A percentile compares a stretch with the other conserved stretches of the same genome.
These are phyloP conservation scores for Cyanidioschyzon merolae DNA, from an alignment of 23 red algal species.

Conservation along the genomic window DNA sequence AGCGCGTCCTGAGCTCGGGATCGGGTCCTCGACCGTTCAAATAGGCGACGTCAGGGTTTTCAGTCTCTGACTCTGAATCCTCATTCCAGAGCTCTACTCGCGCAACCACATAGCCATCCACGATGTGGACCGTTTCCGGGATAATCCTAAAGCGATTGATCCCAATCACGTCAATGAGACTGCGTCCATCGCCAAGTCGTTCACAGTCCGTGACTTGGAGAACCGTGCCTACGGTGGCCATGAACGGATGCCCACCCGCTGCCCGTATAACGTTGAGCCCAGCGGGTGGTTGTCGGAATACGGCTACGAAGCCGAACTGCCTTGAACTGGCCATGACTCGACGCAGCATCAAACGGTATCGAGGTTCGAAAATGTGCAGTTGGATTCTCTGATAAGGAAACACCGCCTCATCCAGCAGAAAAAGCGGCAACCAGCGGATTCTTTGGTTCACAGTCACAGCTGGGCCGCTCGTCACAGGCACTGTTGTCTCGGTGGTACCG, in stretches of 20 bases:
- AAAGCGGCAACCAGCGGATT: conserved; percentile 32
- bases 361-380: conserved; percentile 69
- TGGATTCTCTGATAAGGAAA: conserved; percentile 57
- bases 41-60: not conserved
- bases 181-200: conserved; percentile 47
- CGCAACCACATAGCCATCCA: conserved; percentile 65
- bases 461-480: not conserved
- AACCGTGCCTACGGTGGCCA: conserved; percentile 37
- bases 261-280: not conserved
- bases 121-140: conserved; percentile 21
- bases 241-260: not conserved
- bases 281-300: not conserved
- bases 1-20: not conserved
- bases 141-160: conserved; percentile 34
- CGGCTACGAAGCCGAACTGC: conserved; percentile 48
- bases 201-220: conserved; percentile 51
- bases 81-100: conserved; percentile 34
- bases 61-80: conserved; percentile 11
- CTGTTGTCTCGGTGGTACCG: not conserved
- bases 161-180: conserved; percentile 37
- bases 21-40: not conserved
- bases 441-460: not conserved
- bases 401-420: conserved; percentile 40
- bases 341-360: conserved; percentile 61
- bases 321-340: conserved; percentile 49